Percentiles rank a stretch among this genome's conserved stretches.
These are phyloP conservation scores for Xylaria sp. DNA, from an alignment of 2,329 filamentous ascomycete genomes.

Conservation along the genomic window DNA sequence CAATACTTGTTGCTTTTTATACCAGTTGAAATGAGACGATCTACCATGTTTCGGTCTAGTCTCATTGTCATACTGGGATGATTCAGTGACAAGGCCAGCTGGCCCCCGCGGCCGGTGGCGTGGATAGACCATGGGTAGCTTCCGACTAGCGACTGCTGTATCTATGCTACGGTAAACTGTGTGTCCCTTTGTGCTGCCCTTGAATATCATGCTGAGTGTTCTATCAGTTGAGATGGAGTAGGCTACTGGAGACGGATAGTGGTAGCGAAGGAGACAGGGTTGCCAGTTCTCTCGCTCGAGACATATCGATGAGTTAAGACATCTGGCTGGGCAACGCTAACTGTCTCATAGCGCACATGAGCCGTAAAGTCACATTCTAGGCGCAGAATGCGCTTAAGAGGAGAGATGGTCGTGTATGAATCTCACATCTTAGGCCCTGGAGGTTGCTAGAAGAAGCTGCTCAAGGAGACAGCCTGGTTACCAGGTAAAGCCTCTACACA, in stretches of 20 bases:
- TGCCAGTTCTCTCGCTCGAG: slow-evolving; percentile 1
- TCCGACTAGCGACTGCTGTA: not conserved
- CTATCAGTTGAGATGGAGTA: not conserved
- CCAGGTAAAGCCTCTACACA: not conserved
- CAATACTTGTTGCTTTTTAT: slow-evolving; percentile 32
- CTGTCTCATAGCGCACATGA: not conserved
- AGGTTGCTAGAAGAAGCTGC: not conserved
- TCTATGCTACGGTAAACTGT: not conserved
- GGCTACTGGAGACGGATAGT: not conserved
- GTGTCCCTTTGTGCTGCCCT: not conserved
- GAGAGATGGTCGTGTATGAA: not conserved
- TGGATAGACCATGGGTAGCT: slow-evolving; percentile 9
- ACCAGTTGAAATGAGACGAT: not conserved
- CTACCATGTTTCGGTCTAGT: slow-evolving; percentile 20
- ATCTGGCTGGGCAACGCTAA: not conserved
- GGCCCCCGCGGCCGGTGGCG: not conserved
- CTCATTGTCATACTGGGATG: slow-evolving; percentile 4
- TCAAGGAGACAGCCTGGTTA: not conserved
- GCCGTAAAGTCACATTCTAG: slow-evolving; percentile 4
- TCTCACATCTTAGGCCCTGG: not conserved
- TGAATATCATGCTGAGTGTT: not conserved
- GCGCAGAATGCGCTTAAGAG: not conserved
- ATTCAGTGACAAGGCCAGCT: not conserved
- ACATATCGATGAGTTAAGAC: slow-evolving; percentile 12
- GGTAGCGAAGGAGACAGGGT: not conserved